Base-by-base conservation (phyloP, 2,329 filamentous ascomycete genomes). In the Parascedosporium putredinis region DNA sequence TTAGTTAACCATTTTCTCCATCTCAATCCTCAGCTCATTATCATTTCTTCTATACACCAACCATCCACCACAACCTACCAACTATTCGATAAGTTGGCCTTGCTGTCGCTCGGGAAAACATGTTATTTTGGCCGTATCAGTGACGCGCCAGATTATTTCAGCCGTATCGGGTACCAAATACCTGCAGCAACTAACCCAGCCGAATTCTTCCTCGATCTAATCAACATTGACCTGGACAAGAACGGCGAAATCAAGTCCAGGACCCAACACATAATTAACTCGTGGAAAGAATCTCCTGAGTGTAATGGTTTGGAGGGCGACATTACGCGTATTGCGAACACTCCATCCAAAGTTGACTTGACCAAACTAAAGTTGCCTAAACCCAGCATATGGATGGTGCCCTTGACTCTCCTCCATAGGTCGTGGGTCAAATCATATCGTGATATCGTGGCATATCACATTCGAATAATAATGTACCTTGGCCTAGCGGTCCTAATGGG, bases 1-100 rank as follows among this genome's bases (percentile, higher is more conserved):
- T 12, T 31, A 12, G 27, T 12, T 31, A 31, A 31, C 27, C 12
- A 12, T 31, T 31, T 31, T 31, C 12, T 12, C 12, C 27, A 31
- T 7, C 6, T 31, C 27, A 31, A 6, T 31, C 27, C 12, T 31
- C 27, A 84, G 78, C 71, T 93, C 52, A 79, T 93, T 52, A 79
- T 93, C 25, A 81, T 94, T 52, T 84, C 84, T 3, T 88, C 84
- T 34, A 93, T 94, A 53, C 88, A 94, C 62, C 88, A 94, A 60
- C 88, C 88, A 0, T 91, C 86, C 0, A 86, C 86, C 0, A 76
- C 81, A 0, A 90, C 85, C 0, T 94, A 88, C 57, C 75, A 83
- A 54, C 76, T 89, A 10, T 94, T 94, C 56, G 87, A 94, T 61
- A 87, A 86, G 61, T 69, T 94, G 0, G 68, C 87, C 33, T 73